Conservation (phyloP, 2,329 filamentous ascomycete species). For the Fusarium musae region DNA sequence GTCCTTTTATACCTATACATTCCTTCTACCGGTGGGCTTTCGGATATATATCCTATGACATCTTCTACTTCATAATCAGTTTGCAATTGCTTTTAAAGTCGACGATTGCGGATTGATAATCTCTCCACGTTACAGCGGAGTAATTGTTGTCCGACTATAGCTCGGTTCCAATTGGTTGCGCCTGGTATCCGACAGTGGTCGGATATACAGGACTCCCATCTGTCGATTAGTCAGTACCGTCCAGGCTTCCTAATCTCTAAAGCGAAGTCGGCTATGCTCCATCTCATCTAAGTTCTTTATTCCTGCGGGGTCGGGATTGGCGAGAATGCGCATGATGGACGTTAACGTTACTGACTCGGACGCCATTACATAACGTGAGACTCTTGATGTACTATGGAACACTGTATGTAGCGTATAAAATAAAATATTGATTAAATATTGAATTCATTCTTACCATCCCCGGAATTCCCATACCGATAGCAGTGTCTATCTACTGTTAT, state of each 20-base stretch:
- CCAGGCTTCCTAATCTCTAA: fast-evolving
- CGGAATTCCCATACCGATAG: fast-evolving
- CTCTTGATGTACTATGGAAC: fast-evolving
- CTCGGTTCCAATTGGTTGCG: no score
- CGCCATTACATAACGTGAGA: no score
- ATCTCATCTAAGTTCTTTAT: fast-evolving
- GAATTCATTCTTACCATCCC: fast-evolving
- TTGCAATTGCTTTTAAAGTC: fast-evolving
- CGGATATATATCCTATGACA: background rate
- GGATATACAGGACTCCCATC: background rate
- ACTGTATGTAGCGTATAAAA: fast-evolving
- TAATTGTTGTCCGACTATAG: background rate
- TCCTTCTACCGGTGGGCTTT: background rate
- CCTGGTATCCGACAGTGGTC: background rate
- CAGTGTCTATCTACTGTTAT: fast-evolving
- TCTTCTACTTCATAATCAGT: fast-evolving
- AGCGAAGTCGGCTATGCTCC: fast-evolving
- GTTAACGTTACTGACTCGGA: background rate
- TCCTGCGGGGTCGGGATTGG: fast-evolving
- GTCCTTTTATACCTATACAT: background rate
- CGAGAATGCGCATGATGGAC: fast-evolving
- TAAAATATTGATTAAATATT: fast-evolving
- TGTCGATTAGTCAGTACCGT: background rate
- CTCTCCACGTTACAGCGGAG: background rate
- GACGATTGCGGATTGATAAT: fast-evolving